phyloP scores from a whole-genome alignment of 2,329 filamentous ascomycete species.

The Curvularia spicifera region DNA sequence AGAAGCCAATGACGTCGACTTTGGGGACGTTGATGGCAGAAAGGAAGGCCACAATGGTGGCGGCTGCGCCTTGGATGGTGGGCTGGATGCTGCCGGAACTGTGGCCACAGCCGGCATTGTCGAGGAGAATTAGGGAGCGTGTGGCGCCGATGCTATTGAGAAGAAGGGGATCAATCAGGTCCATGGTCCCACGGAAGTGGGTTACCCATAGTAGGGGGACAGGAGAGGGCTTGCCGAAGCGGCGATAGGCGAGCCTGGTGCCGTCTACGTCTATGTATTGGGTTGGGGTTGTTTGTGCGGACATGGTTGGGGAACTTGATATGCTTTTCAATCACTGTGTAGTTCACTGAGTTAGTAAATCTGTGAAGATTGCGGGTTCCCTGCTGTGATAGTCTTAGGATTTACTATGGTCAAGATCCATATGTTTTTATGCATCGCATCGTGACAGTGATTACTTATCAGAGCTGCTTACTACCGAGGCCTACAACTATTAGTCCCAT shows the following conservation, averaged over 20 bases:
- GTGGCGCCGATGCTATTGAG: constrained; percentile 54
- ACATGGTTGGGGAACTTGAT: neutral
- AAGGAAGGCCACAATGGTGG: constrained; percentile 32
- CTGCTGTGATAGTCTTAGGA: neutral
- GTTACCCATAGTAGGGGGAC: constrained; percentile 28
- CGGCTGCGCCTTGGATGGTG: constrained; percentile 49
- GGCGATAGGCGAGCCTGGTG: constrained; percentile 28
- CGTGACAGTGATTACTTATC: neutral
- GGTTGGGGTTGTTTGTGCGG: constrained; percentile 14
- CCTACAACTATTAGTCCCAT: neutral
- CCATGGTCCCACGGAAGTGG: constrained; percentile 35
- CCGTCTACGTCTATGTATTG: constrained; percentile 18
- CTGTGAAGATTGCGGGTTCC: neutral
- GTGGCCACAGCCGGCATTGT: constrained; percentile 58
- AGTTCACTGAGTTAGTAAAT: neutral
- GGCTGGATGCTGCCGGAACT: constrained; percentile 53
- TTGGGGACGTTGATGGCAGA: constrained; percentile 41
- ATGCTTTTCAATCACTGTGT: neutral
- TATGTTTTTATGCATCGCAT: neutral
- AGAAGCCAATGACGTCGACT: constrained; percentile 59
- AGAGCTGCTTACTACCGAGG: neutral
- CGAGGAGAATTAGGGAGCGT: constrained; percentile 56
- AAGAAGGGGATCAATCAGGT: constrained; percentile 39
- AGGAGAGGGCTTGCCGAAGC: constrained; percentile 18
- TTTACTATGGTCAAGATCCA: neutral